A percentile compares a stretch with the other conserved stretches of the same genome.
Evolutionary conservation across 352 stramenopile species (phyloP).

Genomic region (Phytophthora melonis): DNA sequence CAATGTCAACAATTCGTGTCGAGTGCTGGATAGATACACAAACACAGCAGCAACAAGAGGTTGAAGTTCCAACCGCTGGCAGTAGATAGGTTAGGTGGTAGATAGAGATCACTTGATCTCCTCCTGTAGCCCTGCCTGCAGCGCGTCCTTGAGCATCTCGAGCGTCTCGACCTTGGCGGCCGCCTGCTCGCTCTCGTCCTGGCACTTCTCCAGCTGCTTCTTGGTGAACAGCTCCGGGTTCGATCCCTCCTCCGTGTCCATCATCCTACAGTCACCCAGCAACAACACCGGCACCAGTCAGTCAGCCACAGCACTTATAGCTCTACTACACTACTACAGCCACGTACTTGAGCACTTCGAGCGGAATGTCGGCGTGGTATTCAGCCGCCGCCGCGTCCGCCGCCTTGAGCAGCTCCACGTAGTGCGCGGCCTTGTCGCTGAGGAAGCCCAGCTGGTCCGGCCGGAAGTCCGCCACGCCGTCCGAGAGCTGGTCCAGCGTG

Average conservation of each 20-base stretch:
- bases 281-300: too few relatives aligned
- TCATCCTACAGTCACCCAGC: constrained; percentile 37
- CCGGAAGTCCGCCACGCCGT: constrained; percentile 68
- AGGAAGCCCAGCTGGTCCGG: constrained; percentile 69
- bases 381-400: constrained; percentile 50
- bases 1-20: constrained; percentile 5
- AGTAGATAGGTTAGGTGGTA: too few relatives aligned
- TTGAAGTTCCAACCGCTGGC: too few relatives aligned
- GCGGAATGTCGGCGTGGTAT: constrained; percentile 68
- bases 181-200: constrained; percentile 60
- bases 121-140: constrained; percentile 54
- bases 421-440: constrained; percentile 63
- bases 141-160: constrained; percentile 56
- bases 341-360: constrained; percentile 52
- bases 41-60: too few relatives aligned
- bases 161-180: constrained; percentile 63
- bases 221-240: constrained; percentile 81
- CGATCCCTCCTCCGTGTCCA: constrained; percentile 59
- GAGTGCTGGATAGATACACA: constrained; percentile 1
- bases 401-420: constrained; percentile 69
- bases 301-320: too few relatives aligned
- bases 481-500: constrained; percentile 71
- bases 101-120: neutral
- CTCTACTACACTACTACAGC: too few relatives aligned
- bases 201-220: constrained; percentile 65